A percentile compares a stretch with the other conserved stretches of the same genome.
These are phyloP conservation scores for Phallus indusiatus DNA, from an alignment of 768 basidiomycete genomes.

Conservation along the genomic window DNA sequence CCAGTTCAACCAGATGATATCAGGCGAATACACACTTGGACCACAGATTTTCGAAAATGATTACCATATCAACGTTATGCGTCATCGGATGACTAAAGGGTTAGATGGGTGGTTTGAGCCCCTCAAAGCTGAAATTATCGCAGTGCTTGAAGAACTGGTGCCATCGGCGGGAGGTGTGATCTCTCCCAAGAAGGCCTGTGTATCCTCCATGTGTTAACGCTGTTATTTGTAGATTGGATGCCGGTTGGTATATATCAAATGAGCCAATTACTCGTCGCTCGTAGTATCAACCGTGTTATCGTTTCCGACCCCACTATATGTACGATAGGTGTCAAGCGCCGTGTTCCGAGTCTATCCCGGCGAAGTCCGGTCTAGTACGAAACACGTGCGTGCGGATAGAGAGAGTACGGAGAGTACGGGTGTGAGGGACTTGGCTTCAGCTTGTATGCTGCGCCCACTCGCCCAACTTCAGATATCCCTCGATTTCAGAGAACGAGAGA, in stretches of 20 bases:
- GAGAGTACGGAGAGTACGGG: no score
- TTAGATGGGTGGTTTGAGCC: background rate
- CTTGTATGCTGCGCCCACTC: no score
- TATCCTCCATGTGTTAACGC: background rate
- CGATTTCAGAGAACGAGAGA: no score
- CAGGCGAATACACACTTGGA: background rate
- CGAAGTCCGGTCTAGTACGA: no score
- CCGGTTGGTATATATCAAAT: background rate
- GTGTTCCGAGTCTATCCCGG: no score
- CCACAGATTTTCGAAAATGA: background rate
- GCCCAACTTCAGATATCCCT: no score
- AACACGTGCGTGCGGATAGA: no score
- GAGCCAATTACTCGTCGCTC: slow-evolving; percentile 26
- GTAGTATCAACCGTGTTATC: slow-evolving; percentile 34
- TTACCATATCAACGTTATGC: background rate
- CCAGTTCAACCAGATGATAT: slow-evolving; percentile 14
- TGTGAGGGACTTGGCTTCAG: no score
- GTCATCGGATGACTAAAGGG: background rate
- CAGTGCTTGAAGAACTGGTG: background rate
- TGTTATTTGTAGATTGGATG: background rate
- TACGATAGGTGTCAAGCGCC: no score
- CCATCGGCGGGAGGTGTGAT: background rate
- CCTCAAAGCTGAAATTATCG: background rate
- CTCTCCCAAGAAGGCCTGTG: background rate
- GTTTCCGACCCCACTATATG: slow-evolving; percentile 39